Evolutionary conservation across 2,329 filamentous ascomycete genomes (phyloP), one percentile per base, ranked within the genome.

Genomic region (Chrysoporthe austroafricana): DNA sequence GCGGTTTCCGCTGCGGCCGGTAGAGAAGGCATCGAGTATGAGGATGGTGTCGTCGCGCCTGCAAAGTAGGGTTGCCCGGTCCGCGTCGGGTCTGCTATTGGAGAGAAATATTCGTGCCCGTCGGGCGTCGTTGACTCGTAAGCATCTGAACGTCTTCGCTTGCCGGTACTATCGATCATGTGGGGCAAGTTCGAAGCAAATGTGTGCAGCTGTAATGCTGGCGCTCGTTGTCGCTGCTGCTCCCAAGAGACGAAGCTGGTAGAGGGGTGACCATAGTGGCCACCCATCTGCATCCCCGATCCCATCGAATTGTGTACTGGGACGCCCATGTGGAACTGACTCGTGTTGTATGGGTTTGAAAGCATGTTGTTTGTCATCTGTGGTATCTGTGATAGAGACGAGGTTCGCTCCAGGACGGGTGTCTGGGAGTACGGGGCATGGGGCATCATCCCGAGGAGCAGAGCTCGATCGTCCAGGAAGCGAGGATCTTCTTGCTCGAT

Each of bases 401-500:
- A 50, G 16, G 62, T 66, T 4, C 66, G 66, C 63, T 68, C 61
- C 64, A 69, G 43, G n/a, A n/a, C 54, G 1, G 48, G 42, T 21
- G 59, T 63, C 39, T 57, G 43, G 32, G 62, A 44, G 42, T 67
- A 69, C 2, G 21, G 34, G 16, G 9, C 50, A 43, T 56, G 50
- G 9, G 64, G 46, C 7, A 64, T 59, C 66, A 68, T 68, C 1
- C 66, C 66, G 9, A 68, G 63, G 50, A 68, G 44, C 4, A 68
- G 34, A 16, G 67, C 65, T 42, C 64, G 64, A 43, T 68, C 71
- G n/a, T 73, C 70, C 61, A 67, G 46, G 61, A 69, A 63, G 34
- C 56, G 54, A 52, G 73, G 76, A 46, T 88, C 86, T 2, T 84
- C 75, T 60, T 91, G 88, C 63, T 91, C 87, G 43, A 91, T 83